These are phyloP conservation scores for Rhodamnia rubescens DNA, from an alignment of 345 rosid genomes.

Conservation along the genomic window DNA sequence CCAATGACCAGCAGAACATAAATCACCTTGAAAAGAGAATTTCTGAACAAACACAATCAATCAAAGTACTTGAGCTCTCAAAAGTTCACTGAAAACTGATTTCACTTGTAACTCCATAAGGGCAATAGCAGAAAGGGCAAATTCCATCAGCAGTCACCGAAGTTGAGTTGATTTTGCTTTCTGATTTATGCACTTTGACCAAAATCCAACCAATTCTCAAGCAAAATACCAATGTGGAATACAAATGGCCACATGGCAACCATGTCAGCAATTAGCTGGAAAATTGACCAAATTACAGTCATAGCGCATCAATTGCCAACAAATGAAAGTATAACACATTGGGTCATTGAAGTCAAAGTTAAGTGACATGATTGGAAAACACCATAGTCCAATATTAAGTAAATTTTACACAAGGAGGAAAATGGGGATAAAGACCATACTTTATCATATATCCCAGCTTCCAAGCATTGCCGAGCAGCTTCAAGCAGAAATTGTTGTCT, in stretches of 20 bases:
- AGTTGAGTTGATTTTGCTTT: neutral
- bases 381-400: neutral
- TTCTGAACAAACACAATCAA: neutral
- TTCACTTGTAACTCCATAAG: neutral
- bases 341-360: neutral
- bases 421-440: constrained; percentile 27
- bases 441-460: constrained; percentile 85
- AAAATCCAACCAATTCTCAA: neutral
- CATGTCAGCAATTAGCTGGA: neutral
- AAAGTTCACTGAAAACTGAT: neutral
- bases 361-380: neutral
- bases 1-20: neutral
- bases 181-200: neutral
- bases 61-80: neutral
- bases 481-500: constrained; percentile 82
- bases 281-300: neutral
- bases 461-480: constrained; percentile 82
- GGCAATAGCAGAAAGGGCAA: neutral
- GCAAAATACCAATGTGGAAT: neutral
- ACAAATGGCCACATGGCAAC: neutral
- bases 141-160: neutral
- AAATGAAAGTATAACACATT: neutral
- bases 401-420: neutral
- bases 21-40: neutral
- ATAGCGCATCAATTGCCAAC: neutral